phyloP scores from a whole-genome alignment of 1,139 yeast species.

The Suhomyces ambrosiae region DNA sequence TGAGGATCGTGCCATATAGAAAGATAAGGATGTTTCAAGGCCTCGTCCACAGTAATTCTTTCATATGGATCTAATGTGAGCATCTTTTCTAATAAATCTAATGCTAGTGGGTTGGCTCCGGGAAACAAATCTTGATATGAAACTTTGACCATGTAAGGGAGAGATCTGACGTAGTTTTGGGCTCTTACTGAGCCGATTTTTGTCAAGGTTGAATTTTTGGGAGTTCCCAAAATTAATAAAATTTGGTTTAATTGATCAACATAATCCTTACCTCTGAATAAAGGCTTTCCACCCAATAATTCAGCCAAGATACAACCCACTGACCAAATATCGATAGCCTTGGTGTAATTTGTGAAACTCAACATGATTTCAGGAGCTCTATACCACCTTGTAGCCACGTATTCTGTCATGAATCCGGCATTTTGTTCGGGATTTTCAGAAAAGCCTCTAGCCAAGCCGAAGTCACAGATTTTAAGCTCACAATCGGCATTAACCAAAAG shows the following conservation, averaged over 20 bases:
- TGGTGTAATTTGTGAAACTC: constrained; percentile 88
- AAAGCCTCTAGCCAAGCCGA: constrained; percentile 96
- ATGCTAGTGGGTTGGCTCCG: constrained; percentile 80
- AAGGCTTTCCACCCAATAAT: constrained; percentile 85
- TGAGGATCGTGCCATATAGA: constrained; percentile 95
- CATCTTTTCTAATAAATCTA: constrained; percentile 81
- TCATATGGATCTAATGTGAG: constrained; percentile 84
- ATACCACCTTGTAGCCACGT: constrained; percentile 98
- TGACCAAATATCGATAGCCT: constrained; percentile 96
- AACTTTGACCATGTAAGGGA: constrained; percentile 81
- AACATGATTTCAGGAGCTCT: constrained; percentile 98
- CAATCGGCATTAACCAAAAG: constrained; percentile 93
- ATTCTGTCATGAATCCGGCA: constrained; percentile 91
- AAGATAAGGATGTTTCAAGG: constrained; percentile 85
- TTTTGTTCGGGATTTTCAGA: constrained; percentile 81
- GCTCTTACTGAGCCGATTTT: constrained; percentile 89
- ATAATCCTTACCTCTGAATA: constrained; percentile 92
- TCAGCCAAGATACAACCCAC: constrained; percentile 97
- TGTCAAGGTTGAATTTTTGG: constrained; percentile 77
- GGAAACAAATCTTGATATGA: constrained; percentile 79
- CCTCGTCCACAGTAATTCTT: constrained; percentile 87
- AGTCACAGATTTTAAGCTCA: constrained; percentile 93
- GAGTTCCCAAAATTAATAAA: constrained; percentile 84
- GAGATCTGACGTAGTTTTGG: constrained; percentile 84
- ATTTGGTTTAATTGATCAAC: constrained; percentile 94